Evolutionary conservation across 2,329 filamentous ascomycete genomes (phyloP), one percentile per base, ranked within the genome.

Genomic region (Calonectria honghensis): DNA sequence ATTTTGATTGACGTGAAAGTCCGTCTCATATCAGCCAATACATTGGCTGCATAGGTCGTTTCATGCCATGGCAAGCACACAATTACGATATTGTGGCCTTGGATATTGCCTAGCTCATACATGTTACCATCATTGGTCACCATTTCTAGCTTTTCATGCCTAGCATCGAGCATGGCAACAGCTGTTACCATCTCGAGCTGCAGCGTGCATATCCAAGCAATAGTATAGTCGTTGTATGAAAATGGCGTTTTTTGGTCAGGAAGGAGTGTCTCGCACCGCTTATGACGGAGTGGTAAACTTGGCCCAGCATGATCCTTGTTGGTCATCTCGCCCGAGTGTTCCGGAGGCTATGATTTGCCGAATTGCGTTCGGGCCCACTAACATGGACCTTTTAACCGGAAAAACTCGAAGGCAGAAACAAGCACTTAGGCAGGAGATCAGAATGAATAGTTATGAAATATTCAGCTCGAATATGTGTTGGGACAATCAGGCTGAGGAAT

Each of bases 1-100:
- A 74, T 0, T 0, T 52, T 24, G 0, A 80, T 69, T 0, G 41
- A 57, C 0, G 41, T 89, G 72, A 86, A 92, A 41, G 93, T 89
- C 9, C 73, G 6, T 3, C 2, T 27, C 5, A 79, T 1, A 1
- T 73, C 13, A 0, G n/a, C 75, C 86, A 75, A 27, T 0, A 82
- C 80, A 0, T 52, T 78, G 0, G 81, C 76, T 0, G 82, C 80
- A 3, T 78, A 79, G 5, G 76, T 81, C 0, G 64, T 79, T 0
- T 80, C 81, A 2, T 82, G 80, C 0, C 10, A 16, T 0, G 80
- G 81, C 1, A 83, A 10, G 10, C 81, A 82, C 0, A 77, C 79
- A 16, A 83, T 77, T 6, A 80, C 82, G 16, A 82, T 37, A 1
- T 83, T 81, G 39, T 83, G 82, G 0, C 54, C 24, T 0, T 32